Percentiles rank a stretch among this genome's conserved stretches.
Evolutionary conservation across 1,139 yeast genomes (phyloP).

Genomic region (Arxiozyma bovina): DNA sequence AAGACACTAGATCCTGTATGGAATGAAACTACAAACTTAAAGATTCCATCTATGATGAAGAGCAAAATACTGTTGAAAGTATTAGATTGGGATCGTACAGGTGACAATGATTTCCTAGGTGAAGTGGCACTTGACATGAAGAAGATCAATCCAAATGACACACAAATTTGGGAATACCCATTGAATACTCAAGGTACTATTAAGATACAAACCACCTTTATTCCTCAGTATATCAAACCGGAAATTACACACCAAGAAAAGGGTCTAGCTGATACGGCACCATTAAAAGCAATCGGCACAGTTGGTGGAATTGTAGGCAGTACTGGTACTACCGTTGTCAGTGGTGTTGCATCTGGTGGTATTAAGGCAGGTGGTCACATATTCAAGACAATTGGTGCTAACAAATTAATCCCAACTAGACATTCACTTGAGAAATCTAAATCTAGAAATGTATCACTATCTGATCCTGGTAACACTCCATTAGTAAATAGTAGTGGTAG

Average conservation of each 20-base stretch:
- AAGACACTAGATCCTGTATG: slow-evolving; percentile 62
- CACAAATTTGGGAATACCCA: slow-evolving; percentile 40
- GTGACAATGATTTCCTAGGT: slow-evolving; percentile 55
- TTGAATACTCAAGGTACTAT: slow-evolving; percentile 57
- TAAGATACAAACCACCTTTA: slow-evolving; percentile 44
- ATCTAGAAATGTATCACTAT: background rate
- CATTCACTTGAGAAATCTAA: background rate
- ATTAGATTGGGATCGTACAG: slow-evolving; percentile 72
- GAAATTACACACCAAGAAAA: slow-evolving; percentile 38
- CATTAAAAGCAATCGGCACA: slow-evolving; percentile 41
- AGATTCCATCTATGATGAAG: slow-evolving; percentile 55
- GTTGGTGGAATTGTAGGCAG: slow-evolving; percentile 34
- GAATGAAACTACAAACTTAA: slow-evolving; percentile 54
- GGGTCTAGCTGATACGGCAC: slow-evolving; percentile 32
- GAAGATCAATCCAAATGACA: slow-evolving; percentile 38
- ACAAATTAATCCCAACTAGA: slow-evolving; percentile 3
- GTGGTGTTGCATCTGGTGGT: slow-evolving; percentile 32
- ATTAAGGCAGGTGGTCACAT: slow-evolving; percentile 39
- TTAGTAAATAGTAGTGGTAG: background rate
- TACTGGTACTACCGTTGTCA: slow-evolving; percentile 31
- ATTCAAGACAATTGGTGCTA: slow-evolving; percentile 24
- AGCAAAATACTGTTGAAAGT: slow-evolving; percentile 42
- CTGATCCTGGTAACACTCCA: background rate
- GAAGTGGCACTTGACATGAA: slow-evolving; percentile 42
- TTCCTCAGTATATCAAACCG: slow-evolving; percentile 63